Conservation (phyloP, 1,139 yeast genomes). For the Yamadazyma dushanensis region DNA sequence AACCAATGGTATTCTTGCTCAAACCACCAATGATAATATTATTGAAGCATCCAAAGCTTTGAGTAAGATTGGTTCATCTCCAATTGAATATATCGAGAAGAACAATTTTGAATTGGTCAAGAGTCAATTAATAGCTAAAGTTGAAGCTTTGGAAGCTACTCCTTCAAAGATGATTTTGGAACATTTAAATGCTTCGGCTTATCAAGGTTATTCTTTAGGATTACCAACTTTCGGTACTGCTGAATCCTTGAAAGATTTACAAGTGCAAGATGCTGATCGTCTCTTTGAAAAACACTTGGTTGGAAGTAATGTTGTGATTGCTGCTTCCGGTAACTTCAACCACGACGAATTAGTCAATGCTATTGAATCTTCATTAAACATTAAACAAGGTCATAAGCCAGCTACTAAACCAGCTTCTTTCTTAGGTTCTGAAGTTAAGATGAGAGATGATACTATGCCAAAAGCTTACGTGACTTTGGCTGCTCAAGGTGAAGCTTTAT, state of each 20-base stretch:
- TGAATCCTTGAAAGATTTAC: conserved; percentile 60
- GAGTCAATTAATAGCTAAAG: conserved; percentile 37
- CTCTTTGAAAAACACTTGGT: conserved; percentile 59
- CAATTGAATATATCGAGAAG: conserved; percentile 30
- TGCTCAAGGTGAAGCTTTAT: conserved; percentile 65
- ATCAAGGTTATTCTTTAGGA: conserved; percentile 79
- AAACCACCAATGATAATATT: conserved; percentile 46
- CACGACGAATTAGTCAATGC: conserved; percentile 70
- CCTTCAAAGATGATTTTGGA: conserved; percentile 58
- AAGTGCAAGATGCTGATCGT: conserved; percentile 54
- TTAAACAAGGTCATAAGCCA: conserved; percentile 58
- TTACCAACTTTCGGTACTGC: conserved; percentile 73
- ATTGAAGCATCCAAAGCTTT: conserved; percentile 43
- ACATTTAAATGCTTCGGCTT: conserved; percentile 78
- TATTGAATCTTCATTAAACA: conserved; percentile 49
- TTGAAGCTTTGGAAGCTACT: conserved; percentile 45
- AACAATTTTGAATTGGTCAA: conserved; percentile 37
- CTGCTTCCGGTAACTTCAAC: conserved; percentile 70
- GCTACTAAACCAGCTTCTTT: conserved; percentile 55
- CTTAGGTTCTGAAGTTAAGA: conserved; percentile 82
- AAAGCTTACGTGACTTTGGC: conserved; percentile 76
- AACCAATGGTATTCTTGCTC: conserved; percentile 53
- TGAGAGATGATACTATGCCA: conserved; percentile 85
- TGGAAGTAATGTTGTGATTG: conserved; percentile 64
- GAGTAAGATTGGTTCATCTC: conserved; percentile 37